phyloP scores from a whole-genome alignment of 257 asterid genomes.

The Capsicum rhomboideum region DNA sequence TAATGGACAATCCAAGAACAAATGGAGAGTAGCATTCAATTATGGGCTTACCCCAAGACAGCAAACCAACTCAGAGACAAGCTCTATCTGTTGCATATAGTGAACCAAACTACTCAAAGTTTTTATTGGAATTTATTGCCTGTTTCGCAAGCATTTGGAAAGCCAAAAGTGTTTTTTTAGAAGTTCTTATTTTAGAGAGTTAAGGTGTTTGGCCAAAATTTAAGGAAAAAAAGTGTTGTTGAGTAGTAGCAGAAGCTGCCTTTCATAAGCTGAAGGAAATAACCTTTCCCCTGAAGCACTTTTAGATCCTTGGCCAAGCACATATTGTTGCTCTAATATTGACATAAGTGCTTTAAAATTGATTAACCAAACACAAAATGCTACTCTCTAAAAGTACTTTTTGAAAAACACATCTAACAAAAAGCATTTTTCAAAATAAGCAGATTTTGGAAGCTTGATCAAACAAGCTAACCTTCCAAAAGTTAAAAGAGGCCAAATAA shows the following conservation, averaged over 20 bases:
- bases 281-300: neutral
- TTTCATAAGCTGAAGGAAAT: neutral
- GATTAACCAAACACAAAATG: neutral
- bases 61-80: neutral
- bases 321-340: neutral
- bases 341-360: neutral
- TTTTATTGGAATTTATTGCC: neutral
- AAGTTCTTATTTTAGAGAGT: neutral
- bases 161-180: neutral
- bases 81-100: neutral
- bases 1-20: neutral
- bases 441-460: neutral
- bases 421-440: neutral
- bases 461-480: neutral
- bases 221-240: neutral
- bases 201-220: neutral
- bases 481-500: neutral
- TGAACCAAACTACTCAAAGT: neutral
- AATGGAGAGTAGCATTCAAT: neutral
- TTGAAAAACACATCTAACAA: neutral
- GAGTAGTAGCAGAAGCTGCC: neutral
- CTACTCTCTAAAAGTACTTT: neutral
- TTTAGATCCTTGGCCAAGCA: neutral
- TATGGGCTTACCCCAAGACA: neutral
- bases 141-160: neutral